Base-by-base conservation (phyloP, 1,139 yeast genomes). In the Yamadazyma sp. region DNA sequence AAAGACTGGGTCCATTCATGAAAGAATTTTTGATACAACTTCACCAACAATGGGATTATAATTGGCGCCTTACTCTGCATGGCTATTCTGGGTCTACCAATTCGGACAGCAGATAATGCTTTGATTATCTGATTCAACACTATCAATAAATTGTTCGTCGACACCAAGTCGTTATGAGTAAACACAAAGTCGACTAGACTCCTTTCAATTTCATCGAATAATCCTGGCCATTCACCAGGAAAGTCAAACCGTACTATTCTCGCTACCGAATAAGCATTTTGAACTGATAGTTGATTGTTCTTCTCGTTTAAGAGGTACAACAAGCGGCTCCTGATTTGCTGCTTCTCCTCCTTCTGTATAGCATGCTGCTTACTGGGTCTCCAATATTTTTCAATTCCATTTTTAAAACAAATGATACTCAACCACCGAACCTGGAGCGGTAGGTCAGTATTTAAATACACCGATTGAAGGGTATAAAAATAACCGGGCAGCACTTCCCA, bases 341-440 rank as follows among this genome's bases (percentile, higher is more conserved):
- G 48, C 55, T 89, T 90, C 52, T 89, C 97, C 11, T 83, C 88
- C 37, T 72, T 74, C 8, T 70, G 48, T 12, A 88, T 79, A 1
- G 86, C 78, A 49, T 66, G 54, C 28, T 57, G 63, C 21, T 87
- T 70, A 0, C 88, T 72, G 0, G 82, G 67, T 41, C 96, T 68
- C 97, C 97, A 90, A 52, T 80, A 80, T 51, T 75, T 80, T 23
- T 87, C 95, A 17, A 87, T 67, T 1, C 95, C 95, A 59, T 90
- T 92, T 54, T 92, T 92, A 58, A 92, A 79, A 48, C 86, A 86
- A 31, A 92, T 90, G 3, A 88, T 73, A 0, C 96, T 90, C 30
- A 90, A 66, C 95, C 96, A 88, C 53, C 97, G 68, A 7, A 79
- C 69, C 43, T 84, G 86, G 21, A 83, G 61, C 0, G 87, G 75